A percentile compares a stretch with the other conserved stretches of the same genome.
phyloP scores from a whole-genome alignment of 2,329 filamentous ascomycete species.

The Macrophomina pseudophaseolina region DNA sequence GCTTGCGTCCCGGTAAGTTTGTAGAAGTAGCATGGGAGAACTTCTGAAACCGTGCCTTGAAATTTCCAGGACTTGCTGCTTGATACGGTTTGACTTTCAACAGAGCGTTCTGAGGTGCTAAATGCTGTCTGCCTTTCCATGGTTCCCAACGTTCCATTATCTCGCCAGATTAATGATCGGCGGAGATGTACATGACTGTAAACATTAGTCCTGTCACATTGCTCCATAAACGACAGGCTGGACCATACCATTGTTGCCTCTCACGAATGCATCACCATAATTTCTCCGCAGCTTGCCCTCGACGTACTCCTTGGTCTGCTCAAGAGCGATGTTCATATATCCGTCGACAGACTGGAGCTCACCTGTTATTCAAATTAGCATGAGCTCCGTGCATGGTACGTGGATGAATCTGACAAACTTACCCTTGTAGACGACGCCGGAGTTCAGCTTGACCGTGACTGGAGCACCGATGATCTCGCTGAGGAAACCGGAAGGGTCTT shows the following conservation, averaged over 20 bases:
- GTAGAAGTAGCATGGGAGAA: background rate
- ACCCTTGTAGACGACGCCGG: conserved; percentile 98
- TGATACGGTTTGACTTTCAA: background rate
- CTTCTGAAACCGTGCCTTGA: background rate
- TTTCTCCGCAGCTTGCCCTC: conserved; percentile 80
- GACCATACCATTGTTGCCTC: conserved; percentile 85
- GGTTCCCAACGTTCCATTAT: background rate
- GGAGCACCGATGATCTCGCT: conserved; percentile 92
- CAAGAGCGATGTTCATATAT: conserved; percentile 99
- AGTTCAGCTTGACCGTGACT: conserved; percentile 97
- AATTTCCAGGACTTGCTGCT: background rate
- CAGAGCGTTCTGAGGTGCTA: background rate
- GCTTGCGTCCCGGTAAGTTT: background rate
- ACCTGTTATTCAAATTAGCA: conserved; percentile 58
- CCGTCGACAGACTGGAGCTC: conserved; percentile 96
- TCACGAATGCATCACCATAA: conserved; percentile 93
- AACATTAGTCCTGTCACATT: background rate
- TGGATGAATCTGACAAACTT: conserved; percentile 24
- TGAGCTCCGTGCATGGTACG: background rate
- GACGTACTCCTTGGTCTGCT: conserved; percentile 92
- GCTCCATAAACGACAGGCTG: conserved; percentile 3
- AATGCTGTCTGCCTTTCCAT: background rate
- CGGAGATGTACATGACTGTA: conserved; percentile 35
- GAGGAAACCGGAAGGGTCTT: conserved; percentile 91
- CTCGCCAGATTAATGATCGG: conserved; percentile 29